A percentile compares a stretch with the other conserved stretches of the same genome.
phyloP scores from a whole-genome alignment of 2,329 filamentous ascomycete genomes.

The Exserohilum turcica region DNA sequence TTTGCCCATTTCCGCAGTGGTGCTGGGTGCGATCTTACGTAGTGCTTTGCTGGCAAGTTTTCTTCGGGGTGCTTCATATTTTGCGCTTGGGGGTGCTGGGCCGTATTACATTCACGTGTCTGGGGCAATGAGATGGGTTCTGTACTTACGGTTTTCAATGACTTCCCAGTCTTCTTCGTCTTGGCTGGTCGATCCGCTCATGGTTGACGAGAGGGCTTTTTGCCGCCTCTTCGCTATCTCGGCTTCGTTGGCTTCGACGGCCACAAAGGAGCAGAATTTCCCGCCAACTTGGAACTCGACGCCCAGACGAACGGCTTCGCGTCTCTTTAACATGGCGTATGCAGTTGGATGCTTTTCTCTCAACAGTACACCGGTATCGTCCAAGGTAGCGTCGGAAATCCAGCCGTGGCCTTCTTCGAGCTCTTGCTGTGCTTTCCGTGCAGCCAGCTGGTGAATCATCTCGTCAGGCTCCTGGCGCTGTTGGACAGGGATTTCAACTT shows the following conservation, averaged over 20 bases:
- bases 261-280: constrained; percentile 7
- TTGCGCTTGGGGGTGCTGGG: neutral
- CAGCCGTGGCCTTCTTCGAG: constrained; percentile 13
- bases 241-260: constrained; percentile 5
- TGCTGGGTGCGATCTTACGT: neutral
- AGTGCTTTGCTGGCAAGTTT: neutral
- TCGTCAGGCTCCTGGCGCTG: constrained; percentile 3
- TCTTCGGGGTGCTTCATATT: neutral
- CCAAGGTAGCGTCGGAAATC: neutral
- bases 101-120: neutral
- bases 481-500: constrained; percentile 5
- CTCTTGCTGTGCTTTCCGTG: constrained; percentile 6
- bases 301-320: constrained; percentile 6
- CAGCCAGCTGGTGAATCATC: constrained; percentile 13
- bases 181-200: neutral
- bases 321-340: constrained; percentile 1
- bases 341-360: neutral
- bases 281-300: constrained; percentile 9
- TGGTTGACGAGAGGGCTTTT: neutral
- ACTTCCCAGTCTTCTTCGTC: constrained; percentile 6
- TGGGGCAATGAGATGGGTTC: no score
- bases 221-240: neutral
- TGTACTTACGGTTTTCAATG: neutral
- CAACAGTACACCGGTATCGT: neutral
- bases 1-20: neutral